Evolutionary conservation across 225 moss, liverwort and hornwort species (phyloP), one percentile per base, ranked within the genome.

Genomic region (Bryum argenteum): DNA sequence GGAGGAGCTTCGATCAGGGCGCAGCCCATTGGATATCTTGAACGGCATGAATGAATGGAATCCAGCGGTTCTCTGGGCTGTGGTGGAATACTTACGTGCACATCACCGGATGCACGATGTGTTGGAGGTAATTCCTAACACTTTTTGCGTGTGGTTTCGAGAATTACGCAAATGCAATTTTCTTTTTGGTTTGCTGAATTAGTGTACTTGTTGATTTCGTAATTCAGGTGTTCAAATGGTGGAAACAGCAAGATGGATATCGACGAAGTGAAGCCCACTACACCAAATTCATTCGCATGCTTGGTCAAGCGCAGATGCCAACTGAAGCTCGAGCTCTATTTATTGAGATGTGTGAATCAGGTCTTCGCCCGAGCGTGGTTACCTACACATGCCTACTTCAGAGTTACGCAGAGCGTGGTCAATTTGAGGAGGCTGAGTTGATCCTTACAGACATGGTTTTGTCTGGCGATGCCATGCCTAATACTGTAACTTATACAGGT

Each of bases 401-500:
- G 75, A 76, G 88, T 61, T 91, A 91, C 67, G 94, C 94, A 53
- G 94, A 94, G 72, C 84, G 82, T 67, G 98, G 91, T 37, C 69
- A 86, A 58, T 94, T 98, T 59, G 76, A 87, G 69, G 81, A 81
- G 78, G 94, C 94, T 21, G 83, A 94, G 67, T 80, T 78, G 69
- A 83, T 94, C 41, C 85, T 98, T 1, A 72, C 37, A 24, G 87
- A 85, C 55, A 98, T 98, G 98, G 72, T 81, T 44, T 71, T 80
- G 50, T 79, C 78, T 41, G 91, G 82, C 60, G 76, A 79, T 75
- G 76, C 90, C 13, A 85, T 87, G 61, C 98, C 98, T n/a, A 92
- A 92, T 66, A 75, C 88, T 16, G 88, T 94, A 54, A 89, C 94
- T 22, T 98, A 98, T 81, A 92, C 98, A 58, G 92, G 98, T 81